phyloP scores from a whole-genome alignment of 306 rosid species.

The Fragaria vesca region DNA sequence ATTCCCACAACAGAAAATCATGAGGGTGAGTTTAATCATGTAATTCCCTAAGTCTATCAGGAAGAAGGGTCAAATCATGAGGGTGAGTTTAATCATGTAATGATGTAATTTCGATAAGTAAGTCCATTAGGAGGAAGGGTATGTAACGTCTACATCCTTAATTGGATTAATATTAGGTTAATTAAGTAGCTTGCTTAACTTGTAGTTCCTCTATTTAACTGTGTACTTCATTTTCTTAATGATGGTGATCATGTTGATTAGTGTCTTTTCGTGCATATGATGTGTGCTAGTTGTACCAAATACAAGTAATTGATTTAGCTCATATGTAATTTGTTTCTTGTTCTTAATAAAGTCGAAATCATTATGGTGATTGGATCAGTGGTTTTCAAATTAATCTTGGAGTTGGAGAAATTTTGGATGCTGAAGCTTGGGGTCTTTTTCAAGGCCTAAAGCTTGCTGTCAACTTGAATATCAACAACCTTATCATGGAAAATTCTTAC shows the following conservation, averaged over 20 bases:
- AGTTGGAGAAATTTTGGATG: too few species aligned
- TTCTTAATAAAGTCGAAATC: too few species aligned
- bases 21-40: slow-evolving; percentile 20
- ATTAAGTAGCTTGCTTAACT: neutral
- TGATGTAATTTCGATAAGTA: neutral
- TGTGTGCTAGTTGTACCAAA: neutral
- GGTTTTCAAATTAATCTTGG: too few species aligned
- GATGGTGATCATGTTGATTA: neutral
- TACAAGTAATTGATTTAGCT: neutral
- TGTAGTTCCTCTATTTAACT: neutral
- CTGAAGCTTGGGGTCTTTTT: too few species aligned
- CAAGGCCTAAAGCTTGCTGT: too few species aligned
- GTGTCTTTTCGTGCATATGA: neutral
- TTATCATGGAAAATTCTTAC: too few species aligned
- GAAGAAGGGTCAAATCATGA: neutral
- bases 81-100: too few species aligned
- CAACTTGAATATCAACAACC: too few species aligned
- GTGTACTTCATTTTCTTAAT: neutral
- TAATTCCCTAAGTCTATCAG: neutral
- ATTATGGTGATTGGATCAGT: too few species aligned
- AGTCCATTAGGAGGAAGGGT: neutral
- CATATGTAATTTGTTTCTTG: too few species aligned
- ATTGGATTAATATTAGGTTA: neutral
- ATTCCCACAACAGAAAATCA: slow-evolving; percentile 25
- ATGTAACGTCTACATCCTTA: neutral